A percentile compares a stretch with the other conserved stretches of the same genome.
These are phyloP conservation scores for Prunus dulcis DNA, from an alignment of 306 rosid genomes.

Conservation along the genomic window DNA sequence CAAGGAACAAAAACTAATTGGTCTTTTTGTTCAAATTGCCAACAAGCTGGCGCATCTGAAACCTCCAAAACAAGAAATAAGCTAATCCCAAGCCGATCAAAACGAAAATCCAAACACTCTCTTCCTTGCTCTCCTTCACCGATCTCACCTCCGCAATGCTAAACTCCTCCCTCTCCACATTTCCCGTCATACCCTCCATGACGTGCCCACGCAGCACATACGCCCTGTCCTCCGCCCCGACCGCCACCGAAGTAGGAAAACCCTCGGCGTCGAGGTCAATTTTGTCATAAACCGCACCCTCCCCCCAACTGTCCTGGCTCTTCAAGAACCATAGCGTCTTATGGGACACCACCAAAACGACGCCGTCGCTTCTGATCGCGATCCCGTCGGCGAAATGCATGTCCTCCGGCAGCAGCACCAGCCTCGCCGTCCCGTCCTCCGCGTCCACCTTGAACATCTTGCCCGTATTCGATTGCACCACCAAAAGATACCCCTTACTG, in stretches of 20 bases:
- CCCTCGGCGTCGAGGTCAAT: slow-evolving; percentile 57
- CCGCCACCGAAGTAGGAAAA: slow-evolving; percentile 54
- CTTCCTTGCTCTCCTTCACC: slow-evolving; percentile 42
- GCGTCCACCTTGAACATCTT: slow-evolving; percentile 71
- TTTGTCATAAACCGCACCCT: slow-evolving; percentile 54
- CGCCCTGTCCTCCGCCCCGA: slow-evolving; percentile 40
- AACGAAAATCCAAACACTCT: slow-evolving; percentile 53
- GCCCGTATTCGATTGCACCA: slow-evolving; percentile 77
- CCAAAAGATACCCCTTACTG: slow-evolving; percentile 67
- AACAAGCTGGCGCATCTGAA: slow-evolving; percentile 62
- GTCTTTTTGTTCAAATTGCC: slow-evolving; percentile 56
- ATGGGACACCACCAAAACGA: slow-evolving; percentile 64
- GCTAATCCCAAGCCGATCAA: slow-evolving; percentile 68
- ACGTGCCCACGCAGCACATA: slow-evolving; percentile 63
- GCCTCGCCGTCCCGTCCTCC: slow-evolving; percentile 54
- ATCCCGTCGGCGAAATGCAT: slow-evolving; percentile 52
- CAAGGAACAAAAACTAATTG: slow-evolving; percentile 18
- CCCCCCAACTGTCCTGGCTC: slow-evolving; percentile 65
- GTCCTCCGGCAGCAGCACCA: slow-evolving; percentile 46
- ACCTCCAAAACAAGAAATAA: slow-evolving; percentile 73
- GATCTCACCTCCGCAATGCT: slow-evolving; percentile 58
- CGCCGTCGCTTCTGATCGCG: slow-evolving; percentile 55
- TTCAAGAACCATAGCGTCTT: slow-evolving; percentile 54
- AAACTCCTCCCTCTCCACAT: slow-evolving; percentile 48
- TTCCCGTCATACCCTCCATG: slow-evolving; percentile 46